Percentiles rank a stretch among this genome's conserved stretches.
phyloP scores from a whole-genome alignment of 768 basidiomycete species.

The Tubosaeta sp. region DNA sequence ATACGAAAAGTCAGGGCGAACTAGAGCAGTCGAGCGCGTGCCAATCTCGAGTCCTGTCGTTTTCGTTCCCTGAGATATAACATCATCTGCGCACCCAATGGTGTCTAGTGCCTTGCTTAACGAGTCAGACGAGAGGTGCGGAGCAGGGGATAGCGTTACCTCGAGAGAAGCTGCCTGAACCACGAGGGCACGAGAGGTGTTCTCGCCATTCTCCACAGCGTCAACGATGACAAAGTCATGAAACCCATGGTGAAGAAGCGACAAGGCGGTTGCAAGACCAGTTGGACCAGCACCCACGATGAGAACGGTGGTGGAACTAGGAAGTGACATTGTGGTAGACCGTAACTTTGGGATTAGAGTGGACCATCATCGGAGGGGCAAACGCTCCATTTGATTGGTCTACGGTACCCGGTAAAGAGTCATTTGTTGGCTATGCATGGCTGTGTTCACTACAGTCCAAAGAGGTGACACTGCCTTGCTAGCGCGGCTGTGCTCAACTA shows the following conservation, averaged over 20 bases:
- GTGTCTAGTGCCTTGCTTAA: constrained; percentile 39
- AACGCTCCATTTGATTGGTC: too few relatives aligned
- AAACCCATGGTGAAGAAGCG: constrained; percentile 41
- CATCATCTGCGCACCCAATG: constrained; percentile 37
- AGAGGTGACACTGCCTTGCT: too few relatives aligned
- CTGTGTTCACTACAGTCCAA: too few relatives aligned
- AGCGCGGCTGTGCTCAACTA: too few relatives aligned
- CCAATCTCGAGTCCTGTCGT: constrained; percentile 21
- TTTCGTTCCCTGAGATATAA: constrained; percentile 39
- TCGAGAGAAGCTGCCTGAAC: constrained; percentile 56
- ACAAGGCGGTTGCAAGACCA: constrained; percentile 46
- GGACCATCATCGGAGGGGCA: too few relatives aligned
- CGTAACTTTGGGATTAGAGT: too few relatives aligned
- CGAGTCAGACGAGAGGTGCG: constrained; percentile 30
- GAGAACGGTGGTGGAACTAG: constrained; percentile 34
- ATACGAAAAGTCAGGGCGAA: constrained; percentile 29
- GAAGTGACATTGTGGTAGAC: constrained; percentile 29
- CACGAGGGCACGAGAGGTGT: constrained; percentile 43
- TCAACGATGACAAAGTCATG: constrained; percentile 45
- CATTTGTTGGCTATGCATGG: too few relatives aligned
- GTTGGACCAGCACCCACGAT: too few relatives aligned
- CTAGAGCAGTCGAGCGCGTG: constrained; percentile 29
- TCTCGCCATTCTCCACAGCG: constrained; percentile 29
- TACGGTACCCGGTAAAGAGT: too few relatives aligned
- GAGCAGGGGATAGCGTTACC: constrained; percentile 24